A percentile compares a stretch with the other conserved stretches of the same genome.
phyloP scores from a whole-genome alignment of 257 asterid genomes.

The Eucommia ulmoides region DNA sequence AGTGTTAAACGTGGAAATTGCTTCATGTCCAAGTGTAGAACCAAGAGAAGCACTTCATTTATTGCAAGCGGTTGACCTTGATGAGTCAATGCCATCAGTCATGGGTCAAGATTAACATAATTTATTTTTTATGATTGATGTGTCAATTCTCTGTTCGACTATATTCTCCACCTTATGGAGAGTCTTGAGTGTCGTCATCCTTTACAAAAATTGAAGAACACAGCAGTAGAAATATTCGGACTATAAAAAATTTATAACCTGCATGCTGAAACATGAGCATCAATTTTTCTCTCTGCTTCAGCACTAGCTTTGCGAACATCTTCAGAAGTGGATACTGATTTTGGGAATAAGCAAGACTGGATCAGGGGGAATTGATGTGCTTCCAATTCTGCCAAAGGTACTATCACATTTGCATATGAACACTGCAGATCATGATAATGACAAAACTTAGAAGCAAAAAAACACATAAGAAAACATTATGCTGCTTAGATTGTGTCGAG shows the following conservation, averaged over 20 bases:
- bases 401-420: slow-evolving; percentile 53
- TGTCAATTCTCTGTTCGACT: no score
- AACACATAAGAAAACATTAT: not conserved
- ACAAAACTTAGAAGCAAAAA: not conserved
- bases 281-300: slow-evolving; percentile 82
- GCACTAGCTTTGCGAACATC: slow-evolving; percentile 78
- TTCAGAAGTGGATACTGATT: slow-evolving; percentile 59
- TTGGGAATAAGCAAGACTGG: slow-evolving; percentile 85
- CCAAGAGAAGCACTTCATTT: no score
- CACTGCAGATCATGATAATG: slow-evolving; percentile 33
- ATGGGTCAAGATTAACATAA: not conserved
- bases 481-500: not conserved
- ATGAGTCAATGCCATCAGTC: not conserved
- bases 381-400: slow-evolving; percentile 74
- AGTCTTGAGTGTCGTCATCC: no score
- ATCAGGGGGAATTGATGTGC: slow-evolving; percentile 79
- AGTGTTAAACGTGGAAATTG: no score
- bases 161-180: no score
- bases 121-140: no score
- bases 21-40: no score
- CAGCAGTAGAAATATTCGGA: no score
- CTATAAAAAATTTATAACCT: no score
- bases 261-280: slow-evolving; percentile 62
- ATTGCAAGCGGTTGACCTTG: no score
- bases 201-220: no score